Evolutionary conservation across 495 filamentous ascomycete species (phyloP), one percentile per base, ranked within the genome.

Genomic region (Annulohypoxylon bovei): DNA sequence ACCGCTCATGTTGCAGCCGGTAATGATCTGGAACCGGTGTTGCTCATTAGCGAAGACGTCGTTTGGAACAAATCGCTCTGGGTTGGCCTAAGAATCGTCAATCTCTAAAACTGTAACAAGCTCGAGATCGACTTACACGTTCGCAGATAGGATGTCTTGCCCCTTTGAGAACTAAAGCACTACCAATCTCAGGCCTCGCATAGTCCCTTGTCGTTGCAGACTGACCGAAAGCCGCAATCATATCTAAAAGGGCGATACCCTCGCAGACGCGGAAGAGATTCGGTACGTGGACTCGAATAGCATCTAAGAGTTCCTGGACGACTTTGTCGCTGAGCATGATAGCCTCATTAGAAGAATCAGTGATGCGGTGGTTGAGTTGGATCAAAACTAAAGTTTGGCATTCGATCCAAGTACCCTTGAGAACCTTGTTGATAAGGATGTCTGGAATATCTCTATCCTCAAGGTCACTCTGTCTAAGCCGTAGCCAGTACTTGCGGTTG

Each of bases 1-100:
- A n/a, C 95, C 95, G 72, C 93, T 96, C 96, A 98, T 98, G 78
- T 99, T 99, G 78, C 93, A 95, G 40, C 95, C 95, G 5, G 95
- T 97, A 74, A 99, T 90, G 65, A 98, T 92, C 65, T 97, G 93
- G 77, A 98, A 94, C 6, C 95, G 88, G 32, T 85, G 86, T 62
- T 92, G 88, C 27, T 89, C 81, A 18, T 88, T 90, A 33, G 93
- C 93, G 72, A 93, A 97, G 44, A 92, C 92, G 60, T 97, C 93
- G 70, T 98, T 99, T 0, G 95, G 91, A 32, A 97, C 82, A 77
- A 91, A 98, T 77, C 84, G 11, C 69, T 78, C 56, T 86, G 76
- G 30, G 60, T 69, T 77, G 76, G 64, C 33, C 70, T 74, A 53
- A n/a, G 23, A 56, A 4, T 14, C 22, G 8, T 77, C 23, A 76